These are phyloP conservation scores for Tephrocybe rancida DNA, from an alignment of 768 basidiomycete genomes.

Conservation along the genomic window DNA sequence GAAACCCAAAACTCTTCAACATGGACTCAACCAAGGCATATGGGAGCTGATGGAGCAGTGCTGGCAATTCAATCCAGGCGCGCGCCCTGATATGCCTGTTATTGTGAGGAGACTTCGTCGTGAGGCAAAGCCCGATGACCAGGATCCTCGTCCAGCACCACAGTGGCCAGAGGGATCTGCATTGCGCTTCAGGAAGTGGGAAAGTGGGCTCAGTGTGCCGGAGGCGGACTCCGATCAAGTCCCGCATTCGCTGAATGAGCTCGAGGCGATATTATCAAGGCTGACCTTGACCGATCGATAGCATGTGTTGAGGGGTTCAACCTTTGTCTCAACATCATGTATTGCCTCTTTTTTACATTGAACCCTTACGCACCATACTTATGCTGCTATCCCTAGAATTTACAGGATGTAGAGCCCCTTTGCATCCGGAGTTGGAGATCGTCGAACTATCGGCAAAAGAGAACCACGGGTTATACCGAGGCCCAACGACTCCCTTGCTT, in stretches of 20 bases:
- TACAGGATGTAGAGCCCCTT: no score
- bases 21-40: neutral
- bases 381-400: no score
- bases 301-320: no score
- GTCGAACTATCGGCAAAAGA: no score
- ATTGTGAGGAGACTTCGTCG: neutral
- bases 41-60: neutral
- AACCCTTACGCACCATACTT: no score
- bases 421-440: no score
- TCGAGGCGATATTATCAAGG: neutral
- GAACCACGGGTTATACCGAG: no score
- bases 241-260: neutral
- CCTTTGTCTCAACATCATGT: no score
- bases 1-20: neutral
- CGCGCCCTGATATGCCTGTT: neutral
- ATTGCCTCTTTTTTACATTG: no score
- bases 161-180: neutral
- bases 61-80: neutral
- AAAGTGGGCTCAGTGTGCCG: neutral
- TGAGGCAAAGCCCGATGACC: neutral
- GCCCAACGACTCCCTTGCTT: no score
- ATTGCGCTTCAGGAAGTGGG: neutral
- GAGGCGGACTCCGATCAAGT: no score
- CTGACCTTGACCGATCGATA: no score
- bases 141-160: neutral